phyloP scores from a whole-genome alignment of 495 filamentous ascomycete genomes.

The Acidiella bohemica region DNA sequence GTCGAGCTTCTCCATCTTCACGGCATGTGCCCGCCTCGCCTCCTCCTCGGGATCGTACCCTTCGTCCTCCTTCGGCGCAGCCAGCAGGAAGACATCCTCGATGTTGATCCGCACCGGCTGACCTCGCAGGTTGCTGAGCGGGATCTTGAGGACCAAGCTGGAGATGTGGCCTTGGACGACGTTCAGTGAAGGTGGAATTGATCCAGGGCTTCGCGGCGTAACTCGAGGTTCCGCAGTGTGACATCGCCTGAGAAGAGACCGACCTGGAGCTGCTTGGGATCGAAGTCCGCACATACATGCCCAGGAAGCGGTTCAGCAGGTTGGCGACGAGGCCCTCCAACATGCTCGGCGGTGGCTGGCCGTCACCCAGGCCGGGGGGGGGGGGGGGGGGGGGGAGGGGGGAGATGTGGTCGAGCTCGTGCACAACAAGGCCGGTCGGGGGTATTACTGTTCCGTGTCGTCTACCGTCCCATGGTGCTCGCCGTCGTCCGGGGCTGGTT shows the following conservation, averaged over 20 bases:
- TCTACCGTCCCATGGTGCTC: too few species aligned
- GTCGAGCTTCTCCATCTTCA: constrained; percentile 97
- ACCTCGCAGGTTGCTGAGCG: constrained; percentile 89
- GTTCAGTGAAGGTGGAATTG: constrained; percentile 88
- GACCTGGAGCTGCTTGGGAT: constrained; percentile 88
- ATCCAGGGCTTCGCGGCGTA: constrained; percentile 86
- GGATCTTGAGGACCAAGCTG: constrained; percentile 76
- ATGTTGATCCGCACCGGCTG: constrained; percentile 90
- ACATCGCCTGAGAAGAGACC: constrained; percentile 98
- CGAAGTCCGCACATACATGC: constrained; percentile 99
- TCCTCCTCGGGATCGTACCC: constrained; percentile 91
- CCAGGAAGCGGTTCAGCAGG: constrained; percentile 94
- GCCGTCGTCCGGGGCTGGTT: too few species aligned
- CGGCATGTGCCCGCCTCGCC: constrained; percentile 57
- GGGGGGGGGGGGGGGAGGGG: too few species aligned
- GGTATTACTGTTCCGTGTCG: too few species aligned
- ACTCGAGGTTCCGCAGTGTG: constrained; percentile 77
- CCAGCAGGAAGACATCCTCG: constrained; percentile 89
- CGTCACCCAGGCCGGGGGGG: constrained; percentile 27
- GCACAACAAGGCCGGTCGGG: too few species aligned
- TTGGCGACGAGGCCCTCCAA: constrained; percentile 63
- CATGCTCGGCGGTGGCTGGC: constrained; percentile 38
- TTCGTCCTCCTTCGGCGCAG: constrained; percentile 84
- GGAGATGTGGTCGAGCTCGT: too few species aligned
- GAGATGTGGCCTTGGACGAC: constrained; percentile 92